Percentiles rank a stretch among this genome's conserved stretches.
Evolutionary conservation across 805 yeast species (phyloP).

Genomic region (Suhomyces faveliae): DNA sequence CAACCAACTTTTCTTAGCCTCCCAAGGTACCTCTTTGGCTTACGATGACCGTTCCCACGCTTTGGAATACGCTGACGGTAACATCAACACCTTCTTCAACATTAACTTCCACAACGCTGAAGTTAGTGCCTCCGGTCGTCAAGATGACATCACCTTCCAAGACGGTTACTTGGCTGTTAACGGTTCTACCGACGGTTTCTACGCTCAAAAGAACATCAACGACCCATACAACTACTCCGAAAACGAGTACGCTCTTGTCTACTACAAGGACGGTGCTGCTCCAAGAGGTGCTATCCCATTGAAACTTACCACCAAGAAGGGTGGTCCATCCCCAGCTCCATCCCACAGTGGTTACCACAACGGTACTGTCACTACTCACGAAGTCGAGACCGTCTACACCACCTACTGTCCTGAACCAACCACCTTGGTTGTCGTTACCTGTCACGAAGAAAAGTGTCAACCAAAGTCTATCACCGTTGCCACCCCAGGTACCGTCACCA

Average conservation of each 20-base stretch:
- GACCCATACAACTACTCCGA: constrained; percentile 45
- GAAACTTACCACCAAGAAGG: constrained; percentile 7
- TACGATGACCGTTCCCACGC: constrained; percentile 15
- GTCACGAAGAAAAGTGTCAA: constrained; percentile 25
- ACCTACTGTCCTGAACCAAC: constrained; percentile 40
- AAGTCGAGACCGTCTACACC: constrained; percentile 34
- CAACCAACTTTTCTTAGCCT: constrained; percentile 35
- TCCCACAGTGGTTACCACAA: constrained; percentile 1
- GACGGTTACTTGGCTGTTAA: constrained; percentile 25
- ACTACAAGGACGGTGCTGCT: constrained; percentile 25
- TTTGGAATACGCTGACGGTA: not conserved
- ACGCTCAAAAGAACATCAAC: constrained; percentile 41
- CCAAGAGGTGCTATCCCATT: constrained; percentile 22
- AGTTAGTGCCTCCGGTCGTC: constrained; percentile 9
- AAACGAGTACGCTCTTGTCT: constrained; percentile 16
- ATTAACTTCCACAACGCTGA: constrained; percentile 7
- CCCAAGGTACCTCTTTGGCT: constrained; percentile 15
- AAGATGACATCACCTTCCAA: constrained; percentile 11
- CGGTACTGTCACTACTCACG: constrained; percentile 24
- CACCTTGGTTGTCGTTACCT: constrained; percentile 32
- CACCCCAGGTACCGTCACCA: constrained; percentile 31
- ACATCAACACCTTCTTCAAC: not conserved
- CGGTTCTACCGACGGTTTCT: constrained; percentile 29
- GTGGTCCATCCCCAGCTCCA: not conserved
- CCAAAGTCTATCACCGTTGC: constrained; percentile 30